Conservation (phyloP, 352 stramenopile species). For the Phytophthora litchii region DNA sequence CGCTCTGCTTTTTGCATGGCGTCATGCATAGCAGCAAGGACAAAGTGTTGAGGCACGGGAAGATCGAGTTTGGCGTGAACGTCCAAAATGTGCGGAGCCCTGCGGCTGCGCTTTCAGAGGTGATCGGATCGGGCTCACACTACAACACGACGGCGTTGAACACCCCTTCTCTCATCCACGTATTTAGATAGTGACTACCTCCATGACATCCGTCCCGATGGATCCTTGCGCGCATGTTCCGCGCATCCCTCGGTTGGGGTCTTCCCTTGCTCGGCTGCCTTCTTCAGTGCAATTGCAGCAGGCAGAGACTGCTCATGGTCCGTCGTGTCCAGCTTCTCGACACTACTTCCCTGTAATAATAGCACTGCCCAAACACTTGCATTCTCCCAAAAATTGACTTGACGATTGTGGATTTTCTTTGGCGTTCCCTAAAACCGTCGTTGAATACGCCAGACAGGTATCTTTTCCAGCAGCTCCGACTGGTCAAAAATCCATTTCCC, state of each 20-base stretch:
- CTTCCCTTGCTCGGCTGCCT: constrained; percentile 14
- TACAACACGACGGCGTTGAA: constrained; percentile 29
- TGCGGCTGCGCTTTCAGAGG: constrained; percentile 26
- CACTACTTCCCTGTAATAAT: constrained; percentile 1
- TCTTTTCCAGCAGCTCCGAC: constrained; percentile 5
- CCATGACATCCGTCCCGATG: constrained; percentile 29
- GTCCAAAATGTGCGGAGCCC: neutral
- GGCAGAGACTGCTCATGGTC: constrained; percentile 31
- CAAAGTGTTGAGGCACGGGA: constrained; percentile 9
- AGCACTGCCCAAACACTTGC: neutral
- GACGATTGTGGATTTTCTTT: constrained; percentile 27
- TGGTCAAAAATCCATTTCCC: neutral
- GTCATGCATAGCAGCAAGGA: neutral
- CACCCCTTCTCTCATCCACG: constrained; percentile 13
- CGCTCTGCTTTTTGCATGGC: neutral
- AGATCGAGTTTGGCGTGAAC: constrained; percentile 23
- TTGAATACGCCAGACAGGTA: constrained; percentile 15
- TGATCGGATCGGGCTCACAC: constrained; percentile 16
- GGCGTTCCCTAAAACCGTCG: constrained; percentile 6
- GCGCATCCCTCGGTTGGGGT: constrained; percentile 23
- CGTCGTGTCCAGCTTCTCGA: constrained; percentile 19
- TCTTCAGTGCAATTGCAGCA: constrained; percentile 9
- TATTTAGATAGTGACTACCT: neutral
- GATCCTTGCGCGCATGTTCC: constrained; percentile 42
- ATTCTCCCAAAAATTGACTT: constrained; percentile 15